These are phyloP conservation scores for Maudiozyma barnettii DNA, from an alignment of 805 yeast genomes.

Conservation along the genomic window DNA sequence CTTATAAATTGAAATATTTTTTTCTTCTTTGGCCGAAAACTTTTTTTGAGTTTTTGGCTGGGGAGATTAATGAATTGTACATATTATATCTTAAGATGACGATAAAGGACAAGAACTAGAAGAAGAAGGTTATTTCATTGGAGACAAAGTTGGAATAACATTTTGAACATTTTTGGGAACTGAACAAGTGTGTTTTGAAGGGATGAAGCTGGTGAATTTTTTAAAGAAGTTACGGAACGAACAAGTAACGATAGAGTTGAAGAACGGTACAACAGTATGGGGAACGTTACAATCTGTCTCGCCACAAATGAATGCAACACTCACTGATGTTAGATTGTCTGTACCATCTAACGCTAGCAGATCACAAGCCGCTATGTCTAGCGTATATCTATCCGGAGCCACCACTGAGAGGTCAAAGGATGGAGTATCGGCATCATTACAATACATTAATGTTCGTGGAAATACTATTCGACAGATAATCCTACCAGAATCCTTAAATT, in stretches of 20 bases:
- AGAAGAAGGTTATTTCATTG: too few species aligned
- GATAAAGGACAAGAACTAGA: too few species aligned
- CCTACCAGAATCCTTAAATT: slow-evolving; percentile 76
- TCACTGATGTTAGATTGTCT: slow-evolving; percentile 73
- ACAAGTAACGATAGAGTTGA: slow-evolving; percentile 81
- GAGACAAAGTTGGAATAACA: too few species aligned
- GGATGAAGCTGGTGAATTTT: slow-evolving; percentile 37
- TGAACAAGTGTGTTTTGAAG: too few species aligned
- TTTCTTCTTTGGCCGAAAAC: too few species aligned
- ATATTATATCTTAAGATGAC: too few species aligned
- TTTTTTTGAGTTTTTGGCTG: too few species aligned
- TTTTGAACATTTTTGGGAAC: too few species aligned
- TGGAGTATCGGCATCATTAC: slow-evolving; percentile 39
- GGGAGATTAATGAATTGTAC: too few species aligned
- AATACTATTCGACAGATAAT: slow-evolving; percentile 76
- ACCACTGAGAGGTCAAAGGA: slow-evolving; percentile 1
- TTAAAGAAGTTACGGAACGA: slow-evolving; percentile 79
- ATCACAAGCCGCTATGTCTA: slow-evolving; percentile 20
- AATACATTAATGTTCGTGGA: slow-evolving; percentile 79
- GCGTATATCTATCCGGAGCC: slow-evolving; percentile 17
- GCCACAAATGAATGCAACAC: slow-evolving; percentile 81
- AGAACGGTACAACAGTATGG: slow-evolving; percentile 78
- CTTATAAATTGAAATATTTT: too few species aligned
- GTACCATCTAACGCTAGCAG: slow-evolving; percentile 27
- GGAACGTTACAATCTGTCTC: slow-evolving; percentile 81